Evolutionary conservation across 2,329 filamentous ascomycete genomes (phyloP), one percentile per base, ranked within the genome.

Genomic region (Neonectria punicea): DNA sequence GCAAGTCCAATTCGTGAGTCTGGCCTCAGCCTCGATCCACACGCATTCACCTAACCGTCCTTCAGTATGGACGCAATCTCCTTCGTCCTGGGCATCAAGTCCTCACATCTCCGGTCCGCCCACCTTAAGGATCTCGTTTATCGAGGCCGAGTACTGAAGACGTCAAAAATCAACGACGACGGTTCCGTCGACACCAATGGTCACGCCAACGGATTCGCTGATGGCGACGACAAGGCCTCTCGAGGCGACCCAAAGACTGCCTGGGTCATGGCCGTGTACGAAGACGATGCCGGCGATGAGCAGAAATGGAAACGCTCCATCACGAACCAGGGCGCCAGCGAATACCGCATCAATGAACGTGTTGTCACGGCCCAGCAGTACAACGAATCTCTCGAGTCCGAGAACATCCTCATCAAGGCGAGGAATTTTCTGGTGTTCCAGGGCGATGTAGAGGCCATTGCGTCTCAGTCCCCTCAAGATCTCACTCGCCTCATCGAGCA

Each of bases 241-340:
- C 90, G 88, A 39, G 88, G 89, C 69, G 95, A 99, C 74, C 96
- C 96, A 1, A 96, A 94, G 78, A 96, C 91, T 3, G 97, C 96
- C 3, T 99, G 95, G 95, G 97, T 99, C 14, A 98, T 98, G 94
- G 96, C 96, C 32, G 95, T 99, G 16, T 99, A 98, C 79, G 94
- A 98, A 78, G 96, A 99, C 76, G 96, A 99, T 77, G 94, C 94
- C 2, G 95, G 94, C 51, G 93, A 97, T 75, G 93, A 97, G 79
- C 94, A 98, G 77, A 90, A 91, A 71, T 99, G 96, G 96, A 97
- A 97, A 82, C 93, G 96, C 67, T 91, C 90, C 70, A 99, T 99
- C 78, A 98, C 94, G 4, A 93, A 87, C 72, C 87, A 90, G 67
- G 96, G 96, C 51, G 90, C 90, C 30, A 98, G 94, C 83, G 95